These are phyloP conservation scores for Aspergillus haitiensis DNA, from an alignment of 495 filamentous ascomycete species.

Conservation along the genomic window DNA sequence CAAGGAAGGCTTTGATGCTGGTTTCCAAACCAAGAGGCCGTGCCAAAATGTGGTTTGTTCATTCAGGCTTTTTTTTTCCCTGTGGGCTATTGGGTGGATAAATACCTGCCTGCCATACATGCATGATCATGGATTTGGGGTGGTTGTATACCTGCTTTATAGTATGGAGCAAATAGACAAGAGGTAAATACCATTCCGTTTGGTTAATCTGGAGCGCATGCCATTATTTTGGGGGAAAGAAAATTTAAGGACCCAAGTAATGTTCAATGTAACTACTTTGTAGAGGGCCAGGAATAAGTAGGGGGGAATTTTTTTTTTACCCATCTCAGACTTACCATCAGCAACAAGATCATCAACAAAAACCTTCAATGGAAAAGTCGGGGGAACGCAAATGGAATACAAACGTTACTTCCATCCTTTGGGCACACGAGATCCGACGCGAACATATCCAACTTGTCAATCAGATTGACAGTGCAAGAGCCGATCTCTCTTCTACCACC, in stretches of 20 bases:
- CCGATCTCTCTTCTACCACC: constrained; percentile 14
- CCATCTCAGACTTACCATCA: not conserved
- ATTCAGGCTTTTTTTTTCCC: constrained; percentile 32
- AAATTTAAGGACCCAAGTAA: too few species aligned
- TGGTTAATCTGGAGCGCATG: constrained; percentile 14
- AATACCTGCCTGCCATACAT: constrained; percentile 26
- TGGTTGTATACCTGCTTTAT: constrained; percentile 36
- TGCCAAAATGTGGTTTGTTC: constrained; percentile 48
- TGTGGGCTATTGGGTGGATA: constrained; percentile 28
- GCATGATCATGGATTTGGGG: constrained; percentile 25
- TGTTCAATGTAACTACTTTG: too few species aligned
- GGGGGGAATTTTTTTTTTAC: not conserved
- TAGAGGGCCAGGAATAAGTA: too few species aligned
- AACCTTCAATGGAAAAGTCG: constrained; percentile 6
- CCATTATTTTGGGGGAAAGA: too few species aligned
- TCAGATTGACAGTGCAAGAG: constrained; percentile 17
- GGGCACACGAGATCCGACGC: constrained; percentile 37
- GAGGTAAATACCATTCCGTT: constrained; percentile 37
- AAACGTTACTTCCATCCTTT: constrained; percentile 29
- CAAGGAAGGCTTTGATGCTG: constrained; percentile 35
- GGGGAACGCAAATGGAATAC: constrained; percentile 4
- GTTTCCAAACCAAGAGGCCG: constrained; percentile 47
- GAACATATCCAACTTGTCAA: constrained; percentile 34
- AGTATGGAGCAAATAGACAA: constrained; percentile 34
- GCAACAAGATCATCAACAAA: not conserved